Base-by-base conservation (phyloP, 192 early-diverging fungal species). In the Entomortierella chlamydospora region DNA sequence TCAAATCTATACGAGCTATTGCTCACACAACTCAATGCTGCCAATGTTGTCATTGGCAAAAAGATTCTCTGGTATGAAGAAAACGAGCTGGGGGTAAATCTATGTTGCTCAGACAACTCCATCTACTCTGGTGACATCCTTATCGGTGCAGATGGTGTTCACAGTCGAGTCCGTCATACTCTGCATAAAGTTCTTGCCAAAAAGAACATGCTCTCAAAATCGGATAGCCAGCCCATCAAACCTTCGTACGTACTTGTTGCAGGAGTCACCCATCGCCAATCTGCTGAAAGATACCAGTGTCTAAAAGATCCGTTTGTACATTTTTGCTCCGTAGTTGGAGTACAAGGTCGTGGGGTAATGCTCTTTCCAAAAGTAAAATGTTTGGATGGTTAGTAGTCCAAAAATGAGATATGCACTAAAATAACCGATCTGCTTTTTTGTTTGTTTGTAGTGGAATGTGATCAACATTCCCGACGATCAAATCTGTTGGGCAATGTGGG, bases 71-170 rank as follows among this genome's bases (percentile, higher is more conserved):
- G 51, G 2, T 63, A 62, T 13, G 57, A 68, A 34, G 65, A 79
- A 9, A 68, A 57, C 5, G 82, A 78, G 18, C 52, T 64, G 13
- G 74, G 70, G 2, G 74, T 83, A 2, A 47, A 42, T 23, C 65
- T 70, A 0, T 62, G 66, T 0, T 77, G 70, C 15, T 54, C 62
- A 22, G 82, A 83, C 50, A 69, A 65, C 56, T 53, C 70, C 2
- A 54, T 34, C 25, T 83, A 79, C 30, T 41, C 61, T 31, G 82
- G 82, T 18, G 82, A 83, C 55, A 79, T 83, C 43, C 54, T 78
- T 20, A 64, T 83, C 30, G 82, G 82, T 11, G 73, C 73, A 53
- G 82, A 83, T 57, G 82, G 82, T 5, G 64, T 70, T 13, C 68
- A 78, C 30, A 73, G 70, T 65, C 42, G 51, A 13, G 41, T 83